phyloP scores from a whole-genome alignment of 2,329 filamentous ascomycete species.

The Ambrosiella xylebori region DNA sequence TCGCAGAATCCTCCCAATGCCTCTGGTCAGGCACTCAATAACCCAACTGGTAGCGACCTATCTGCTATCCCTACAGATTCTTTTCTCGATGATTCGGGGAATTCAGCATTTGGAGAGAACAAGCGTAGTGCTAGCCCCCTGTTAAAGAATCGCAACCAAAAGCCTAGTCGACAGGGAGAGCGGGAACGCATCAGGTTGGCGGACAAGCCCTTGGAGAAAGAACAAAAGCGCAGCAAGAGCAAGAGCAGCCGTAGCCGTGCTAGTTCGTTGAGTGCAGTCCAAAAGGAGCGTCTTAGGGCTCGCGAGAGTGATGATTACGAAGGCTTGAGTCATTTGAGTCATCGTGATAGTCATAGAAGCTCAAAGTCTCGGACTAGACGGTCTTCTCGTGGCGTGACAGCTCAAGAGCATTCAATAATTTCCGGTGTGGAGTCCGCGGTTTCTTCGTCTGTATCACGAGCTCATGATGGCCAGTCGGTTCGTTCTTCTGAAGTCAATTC shows the following conservation, averaged over 20 bases:
- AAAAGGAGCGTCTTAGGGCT: constrained; percentile 13
- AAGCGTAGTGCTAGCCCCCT: constrained; percentile 6
- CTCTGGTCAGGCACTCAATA: constrained; percentile 37
- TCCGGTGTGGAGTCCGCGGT: constrained; percentile 38
- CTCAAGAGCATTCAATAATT: constrained; percentile 30
- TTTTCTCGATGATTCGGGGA: constrained; percentile 41
- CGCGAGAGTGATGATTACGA: constrained; percentile 1
- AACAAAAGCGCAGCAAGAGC: constrained; percentile 24
- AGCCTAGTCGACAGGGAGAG: constrained; percentile 26
- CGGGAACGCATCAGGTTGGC: constrained; percentile 10
- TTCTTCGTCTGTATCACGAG: constrained; percentile 35
- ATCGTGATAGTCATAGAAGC: constrained; percentile 8
- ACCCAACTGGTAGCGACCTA: constrained; percentile 62
- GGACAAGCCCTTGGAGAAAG: constrained; percentile 21
- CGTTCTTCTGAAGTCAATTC: constrained; percentile 57
- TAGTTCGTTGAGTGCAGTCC: constrained; percentile 17
- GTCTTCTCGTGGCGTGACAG: constrained; percentile 26
- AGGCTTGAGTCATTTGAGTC: constrained; percentile 6
- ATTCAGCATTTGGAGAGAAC: constrained; percentile 18
- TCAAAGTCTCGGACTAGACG: constrained; percentile 7
- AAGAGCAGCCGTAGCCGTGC: constrained; percentile 22
- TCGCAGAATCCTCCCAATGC: constrained; percentile 27
- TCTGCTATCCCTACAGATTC: constrained; percentile 54
- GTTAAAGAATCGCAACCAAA: constrained; percentile 20
- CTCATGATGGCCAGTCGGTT: constrained; percentile 38